Percentiles rank a stretch among this genome's conserved stretches.
Conservation (phyloP, 768 basidiomycete genomes). For the Termitomyces sp. region DNA sequence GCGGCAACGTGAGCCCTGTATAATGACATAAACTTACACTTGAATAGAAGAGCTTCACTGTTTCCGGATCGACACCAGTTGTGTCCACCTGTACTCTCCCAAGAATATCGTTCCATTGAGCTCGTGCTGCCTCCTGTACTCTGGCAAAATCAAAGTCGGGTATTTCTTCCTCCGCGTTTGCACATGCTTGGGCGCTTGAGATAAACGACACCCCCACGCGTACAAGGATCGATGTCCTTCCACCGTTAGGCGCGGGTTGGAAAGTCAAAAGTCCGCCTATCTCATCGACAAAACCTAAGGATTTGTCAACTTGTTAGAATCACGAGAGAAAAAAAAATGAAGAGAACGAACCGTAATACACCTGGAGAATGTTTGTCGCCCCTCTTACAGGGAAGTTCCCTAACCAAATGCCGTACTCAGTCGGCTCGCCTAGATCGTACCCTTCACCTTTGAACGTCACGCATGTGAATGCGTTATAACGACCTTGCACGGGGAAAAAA, state of each 20-base stretch:
- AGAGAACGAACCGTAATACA: slow-evolving; percentile 43
- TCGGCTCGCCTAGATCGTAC: slow-evolving; percentile 42
- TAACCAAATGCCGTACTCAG: slow-evolving; percentile 56
- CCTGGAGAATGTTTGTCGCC: slow-evolving; percentile 43
- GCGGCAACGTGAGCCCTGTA: background rate
- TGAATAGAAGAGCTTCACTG: slow-evolving; percentile 56
- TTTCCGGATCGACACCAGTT: slow-evolving; percentile 45
- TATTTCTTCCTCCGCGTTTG: slow-evolving; percentile 61
- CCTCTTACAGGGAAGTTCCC: slow-evolving; percentile 47
- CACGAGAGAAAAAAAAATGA: background rate
- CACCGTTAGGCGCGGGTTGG: slow-evolving; percentile 35
- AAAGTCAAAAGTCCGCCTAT: slow-evolving; percentile 56
- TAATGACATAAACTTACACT: slow-evolving; percentile 35
- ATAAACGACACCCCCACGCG: slow-evolving; percentile 69
- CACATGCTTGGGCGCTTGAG: slow-evolving; percentile 57
- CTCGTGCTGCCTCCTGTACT: slow-evolving; percentile 41
- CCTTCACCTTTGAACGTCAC: slow-evolving; percentile 60
- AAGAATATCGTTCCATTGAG: slow-evolving; percentile 58
- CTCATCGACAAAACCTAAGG: slow-evolving; percentile 46
- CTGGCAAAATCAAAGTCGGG: slow-evolving; percentile 54
- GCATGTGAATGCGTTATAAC: slow-evolving; percentile 58
- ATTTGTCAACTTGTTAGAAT: background rate
- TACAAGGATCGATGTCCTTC: slow-evolving; percentile 46
- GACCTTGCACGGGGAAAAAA: slow-evolving; percentile 28
- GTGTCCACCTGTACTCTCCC: slow-evolving; percentile 53